Base-by-base conservation (phyloP, 1,139 yeast genomes). In the Spathaspora sp. region DNA sequence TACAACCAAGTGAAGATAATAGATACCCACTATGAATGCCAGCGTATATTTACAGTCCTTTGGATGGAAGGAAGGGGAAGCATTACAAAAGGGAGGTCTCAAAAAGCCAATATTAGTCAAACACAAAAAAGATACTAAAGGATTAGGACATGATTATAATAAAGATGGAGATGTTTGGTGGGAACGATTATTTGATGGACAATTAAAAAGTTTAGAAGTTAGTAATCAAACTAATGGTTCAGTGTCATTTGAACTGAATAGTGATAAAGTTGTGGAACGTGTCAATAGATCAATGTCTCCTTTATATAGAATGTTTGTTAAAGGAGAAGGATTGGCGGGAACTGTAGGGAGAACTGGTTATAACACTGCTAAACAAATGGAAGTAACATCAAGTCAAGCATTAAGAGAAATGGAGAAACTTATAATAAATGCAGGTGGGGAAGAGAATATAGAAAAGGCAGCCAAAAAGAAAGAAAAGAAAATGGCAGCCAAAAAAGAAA, bases 61-160 rank as follows among this genome's bases (percentile, higher is more conserved):
- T 58, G 98, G 98, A 13, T 93, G 99, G 99, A 74, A 76, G 47
- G 93, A 89, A 56, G 98, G 98, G 4, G 89, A 89, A 55, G 95
- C 96, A 0, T 70, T 93, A 38, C 80, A 76, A 54, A 64, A 75
- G 42, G 97, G 96, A 3, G 96, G 97, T 0, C 67, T 93, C 46
- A 82, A 78, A 56, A 89, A 84, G 58, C 98, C 99, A 0, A 82
- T 93, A 43, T 68, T 93, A 51, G 97, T 93, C 42, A 86, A 86
- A 55, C 97, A 93, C 60, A 90, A 93, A 67, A 84, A 83, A 56
- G 97, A 93, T 60, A 85, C 84, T 48, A 89, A 89, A 60, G 99
- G 99, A 3, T 73, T 93, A 39, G 96, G 96, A 0, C 85, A 85
- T 58, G 85, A 80, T 51, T 67, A 78, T 10, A 76, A 76, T 44